Evolutionary conservation across 306 rosid genomes (phyloP).

Genomic region (Hippophae gyantsensis): DNA sequence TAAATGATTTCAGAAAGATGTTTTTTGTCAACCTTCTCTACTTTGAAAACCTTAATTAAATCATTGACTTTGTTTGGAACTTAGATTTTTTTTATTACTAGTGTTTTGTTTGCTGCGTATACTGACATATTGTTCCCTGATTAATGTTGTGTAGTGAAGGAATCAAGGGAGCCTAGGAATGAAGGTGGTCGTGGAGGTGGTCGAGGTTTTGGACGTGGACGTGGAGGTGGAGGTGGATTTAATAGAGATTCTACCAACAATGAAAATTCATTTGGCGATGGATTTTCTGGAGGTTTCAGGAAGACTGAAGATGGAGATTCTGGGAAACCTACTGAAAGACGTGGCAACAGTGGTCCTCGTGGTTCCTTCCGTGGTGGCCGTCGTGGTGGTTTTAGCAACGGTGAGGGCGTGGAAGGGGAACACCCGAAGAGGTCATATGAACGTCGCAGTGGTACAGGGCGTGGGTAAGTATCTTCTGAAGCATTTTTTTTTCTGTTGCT

Average conservation of each 20-base stretch:
- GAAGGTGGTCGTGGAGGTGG: constrained; percentile 46
- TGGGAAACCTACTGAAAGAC: constrained; percentile 40
- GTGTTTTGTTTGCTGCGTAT: neutral
- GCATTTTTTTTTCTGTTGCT: neutral
- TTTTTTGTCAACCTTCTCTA: no score
- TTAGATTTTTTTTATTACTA: no score
- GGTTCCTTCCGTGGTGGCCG: constrained; percentile 48
- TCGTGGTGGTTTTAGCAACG: constrained; percentile 37
- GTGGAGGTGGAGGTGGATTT: constrained; percentile 41
- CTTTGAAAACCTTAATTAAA: no score
- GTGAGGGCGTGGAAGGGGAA: constrained; percentile 43
- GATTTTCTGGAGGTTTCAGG: constrained; percentile 37
- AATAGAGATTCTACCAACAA: constrained; percentile 27
- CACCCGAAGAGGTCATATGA: constrained; percentile 41
- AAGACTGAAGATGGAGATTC: constrained; percentile 36
- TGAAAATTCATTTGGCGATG: constrained; percentile 30
- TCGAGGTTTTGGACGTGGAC: constrained; percentile 40
- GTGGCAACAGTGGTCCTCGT: constrained; percentile 40
- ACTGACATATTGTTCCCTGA: neutral
- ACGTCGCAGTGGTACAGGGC: constrained; percentile 61
- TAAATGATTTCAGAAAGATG: no score
- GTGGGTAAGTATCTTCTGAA: constrained; percentile 29
- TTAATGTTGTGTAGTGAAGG: constrained; percentile 31
- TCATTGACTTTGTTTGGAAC: no score
- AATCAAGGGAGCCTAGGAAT: constrained; percentile 37